Evolutionary conservation across 805 yeast species (phyloP).

Genomic region (Yamadazyma ubonensis): DNA sequence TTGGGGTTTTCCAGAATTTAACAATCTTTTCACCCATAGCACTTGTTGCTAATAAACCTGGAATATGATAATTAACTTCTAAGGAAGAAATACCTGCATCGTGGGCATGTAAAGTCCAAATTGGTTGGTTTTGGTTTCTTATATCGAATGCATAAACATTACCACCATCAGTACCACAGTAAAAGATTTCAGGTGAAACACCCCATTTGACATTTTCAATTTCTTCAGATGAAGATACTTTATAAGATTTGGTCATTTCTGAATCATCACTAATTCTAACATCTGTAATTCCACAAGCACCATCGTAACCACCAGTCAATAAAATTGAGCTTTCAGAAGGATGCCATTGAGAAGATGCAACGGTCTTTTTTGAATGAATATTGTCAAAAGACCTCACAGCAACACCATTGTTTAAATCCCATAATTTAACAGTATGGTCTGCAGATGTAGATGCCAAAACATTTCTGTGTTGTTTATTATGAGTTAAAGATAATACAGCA

Average conservation of each 20-base stretch:
- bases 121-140: slow-evolving; percentile 62
- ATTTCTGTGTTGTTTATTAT: slow-evolving; percentile 76
- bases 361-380: slow-evolving; percentile 76
- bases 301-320: slow-evolving; percentile 91
- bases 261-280: slow-evolving; percentile 68
- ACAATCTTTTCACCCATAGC: slow-evolving; percentile 88
- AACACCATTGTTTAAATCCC: slow-evolving; percentile 79
- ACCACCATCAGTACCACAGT: slow-evolving; percentile 92
- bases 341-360: slow-evolving; percentile 89
- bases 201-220: slow-evolving; percentile 80
- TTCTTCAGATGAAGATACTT: slow-evolving; percentile 69
- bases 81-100: slow-evolving; percentile 89
- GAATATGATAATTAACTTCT: slow-evolving; percentile 62
- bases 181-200: slow-evolving; percentile 51
- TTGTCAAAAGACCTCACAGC: slow-evolving; percentile 75
- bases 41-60: slow-evolving; percentile 77
- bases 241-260: slow-evolving; percentile 62
- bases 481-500: slow-evolving; percentile 85
- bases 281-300: slow-evolving; percentile 78
- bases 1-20: slow-evolving; percentile 82
- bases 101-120: slow-evolving; percentile 97
- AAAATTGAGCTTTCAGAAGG: slow-evolving; percentile 60
- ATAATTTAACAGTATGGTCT: slow-evolving; percentile 88
- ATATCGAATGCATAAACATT: slow-evolving; percentile 86
- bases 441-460: slow-evolving; percentile 94